Percentiles rank a stretch among this genome's conserved stretches.
phyloP scores from a whole-genome alignment of 148 eudicot genomes.

The Persicaria tinctoria region DNA sequence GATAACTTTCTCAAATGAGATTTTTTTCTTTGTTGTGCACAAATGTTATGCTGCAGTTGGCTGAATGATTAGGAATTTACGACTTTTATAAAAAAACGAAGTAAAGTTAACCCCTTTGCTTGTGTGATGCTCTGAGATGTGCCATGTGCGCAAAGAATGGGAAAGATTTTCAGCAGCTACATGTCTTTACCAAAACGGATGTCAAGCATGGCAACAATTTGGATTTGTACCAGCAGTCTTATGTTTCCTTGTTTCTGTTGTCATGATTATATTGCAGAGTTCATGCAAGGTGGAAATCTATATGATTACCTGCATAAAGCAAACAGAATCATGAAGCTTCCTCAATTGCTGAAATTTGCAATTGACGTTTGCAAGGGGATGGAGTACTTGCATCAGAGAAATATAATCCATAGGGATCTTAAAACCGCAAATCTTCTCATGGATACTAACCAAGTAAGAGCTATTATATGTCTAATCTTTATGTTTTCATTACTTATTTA shows the following conservation, averaged over 20 bases:
- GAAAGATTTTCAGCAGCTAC: neutral
- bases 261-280: slow-evolving; percentile 40
- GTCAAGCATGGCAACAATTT: neutral
- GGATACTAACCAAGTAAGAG: slow-evolving; percentile 59
- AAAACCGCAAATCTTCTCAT: slow-evolving; percentile 92
- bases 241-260: neutral
- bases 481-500: neutral
- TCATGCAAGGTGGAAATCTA: slow-evolving; percentile 85
- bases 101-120: neutral
- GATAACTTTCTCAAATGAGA: too few species aligned
- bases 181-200: neutral
- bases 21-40: too few species aligned
- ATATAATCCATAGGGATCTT: slow-evolving; percentile 84
- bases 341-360: slow-evolving; percentile 64
- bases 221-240: neutral
- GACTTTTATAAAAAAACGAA: too few species aligned
- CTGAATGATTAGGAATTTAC: neutral
- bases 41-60: too few species aligned
- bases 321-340: slow-evolving; percentile 16
- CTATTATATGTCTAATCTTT: neutral
- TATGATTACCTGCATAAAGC: slow-evolving; percentile 66
- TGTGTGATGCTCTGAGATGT: neutral
- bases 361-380: slow-evolving; percentile 85
- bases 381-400: slow-evolving; percentile 79
- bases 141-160: neutral